Evolutionary conservation across 768 basidiomycete species (phyloP).

Genomic region (Astraeus odoratus): DNA sequence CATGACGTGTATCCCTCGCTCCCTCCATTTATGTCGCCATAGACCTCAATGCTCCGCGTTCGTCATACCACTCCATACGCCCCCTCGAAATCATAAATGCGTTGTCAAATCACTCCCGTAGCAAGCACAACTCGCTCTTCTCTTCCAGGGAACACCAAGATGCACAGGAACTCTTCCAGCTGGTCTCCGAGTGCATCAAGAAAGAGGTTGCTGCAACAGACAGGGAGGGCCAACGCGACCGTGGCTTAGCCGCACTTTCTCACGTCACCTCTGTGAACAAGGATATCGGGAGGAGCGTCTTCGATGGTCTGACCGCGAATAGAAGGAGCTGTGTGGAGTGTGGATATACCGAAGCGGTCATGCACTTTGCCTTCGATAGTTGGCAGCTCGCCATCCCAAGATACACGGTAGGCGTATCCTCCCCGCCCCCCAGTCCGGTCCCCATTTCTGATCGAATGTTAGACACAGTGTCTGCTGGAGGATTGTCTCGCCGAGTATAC

Average conservation of each 20-base stretch:
- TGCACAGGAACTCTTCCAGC: constrained; percentile 95
- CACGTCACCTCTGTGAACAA: constrained; percentile 17
- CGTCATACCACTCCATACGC: constrained; percentile 54
- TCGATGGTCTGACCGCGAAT: constrained; percentile 89
- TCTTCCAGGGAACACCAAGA: constrained; percentile 94
- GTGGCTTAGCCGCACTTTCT: constrained; percentile 59
- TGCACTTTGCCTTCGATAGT: constrained; percentile 85
- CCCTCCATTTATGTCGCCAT: constrained; percentile 5
- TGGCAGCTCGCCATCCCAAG: constrained; percentile 74
- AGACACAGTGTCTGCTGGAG: constrained; percentile 67
- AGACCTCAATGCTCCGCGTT: constrained; percentile 63
- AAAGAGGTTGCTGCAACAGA: constrained; percentile 73
- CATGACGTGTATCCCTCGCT: not conserved
- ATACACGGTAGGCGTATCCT: constrained; percentile 40
- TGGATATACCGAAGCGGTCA: constrained; percentile 90
- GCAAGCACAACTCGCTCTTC: constrained; percentile 59
- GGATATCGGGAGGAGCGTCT: constrained; percentile 61
- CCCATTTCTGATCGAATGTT: constrained; percentile 7
- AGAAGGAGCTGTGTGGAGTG: constrained; percentile 82
- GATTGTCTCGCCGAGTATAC: constrained; percentile 88
- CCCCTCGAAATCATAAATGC: constrained; percentile 68
- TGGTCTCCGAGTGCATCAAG: constrained; percentile 84
- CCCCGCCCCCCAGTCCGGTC: not conserved
- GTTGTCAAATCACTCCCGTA: constrained; percentile 48
- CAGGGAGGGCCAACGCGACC: constrained; percentile 61